phyloP scores from a whole-genome alignment of 148 eudicot genomes.

The Nyssa sinensis region DNA sequence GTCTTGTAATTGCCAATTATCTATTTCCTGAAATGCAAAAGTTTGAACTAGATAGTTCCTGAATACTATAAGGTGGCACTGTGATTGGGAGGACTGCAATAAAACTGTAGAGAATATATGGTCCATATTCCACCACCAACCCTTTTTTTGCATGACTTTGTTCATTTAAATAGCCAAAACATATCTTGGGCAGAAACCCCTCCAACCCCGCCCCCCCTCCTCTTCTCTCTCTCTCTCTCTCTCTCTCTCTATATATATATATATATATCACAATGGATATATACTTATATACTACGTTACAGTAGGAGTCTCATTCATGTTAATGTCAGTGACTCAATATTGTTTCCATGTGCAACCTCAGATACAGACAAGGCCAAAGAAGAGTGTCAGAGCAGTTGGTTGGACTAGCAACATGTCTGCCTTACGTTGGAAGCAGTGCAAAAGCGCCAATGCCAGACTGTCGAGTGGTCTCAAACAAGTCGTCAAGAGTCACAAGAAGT shows the following conservation, averaged over 20 bases:
- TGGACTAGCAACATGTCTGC: constrained; percentile 49
- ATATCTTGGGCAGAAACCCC: too few relatives aligned
- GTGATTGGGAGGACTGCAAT: background rate
- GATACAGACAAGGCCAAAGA: constrained; percentile 39
- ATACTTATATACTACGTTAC: background rate
- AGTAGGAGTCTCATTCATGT: background rate
- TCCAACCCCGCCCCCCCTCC: too few relatives aligned
- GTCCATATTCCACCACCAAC: too few relatives aligned
- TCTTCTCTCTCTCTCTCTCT: too few relatives aligned
- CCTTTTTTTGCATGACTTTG: too few relatives aligned
- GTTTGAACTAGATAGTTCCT: background rate
- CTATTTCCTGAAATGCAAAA: too few relatives aligned
- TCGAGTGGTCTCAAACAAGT: constrained; percentile 48
- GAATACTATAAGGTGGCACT: background rate
- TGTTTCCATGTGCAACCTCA: constrained; percentile 11
- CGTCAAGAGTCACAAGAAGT: constrained; percentile 38
- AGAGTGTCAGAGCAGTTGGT: constrained; percentile 40
- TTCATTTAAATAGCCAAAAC: too few relatives aligned
- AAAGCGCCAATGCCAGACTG: constrained; percentile 49
- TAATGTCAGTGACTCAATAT: background rate
- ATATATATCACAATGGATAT: background rate
- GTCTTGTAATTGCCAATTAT: background rate
- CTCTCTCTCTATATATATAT: too few relatives aligned
- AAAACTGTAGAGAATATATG: background rate
- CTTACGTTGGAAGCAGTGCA: constrained; percentile 44